These are phyloP conservation scores for Candida incommunis DNA, from an alignment of 805 yeast species.

Conservation along the genomic window DNA sequence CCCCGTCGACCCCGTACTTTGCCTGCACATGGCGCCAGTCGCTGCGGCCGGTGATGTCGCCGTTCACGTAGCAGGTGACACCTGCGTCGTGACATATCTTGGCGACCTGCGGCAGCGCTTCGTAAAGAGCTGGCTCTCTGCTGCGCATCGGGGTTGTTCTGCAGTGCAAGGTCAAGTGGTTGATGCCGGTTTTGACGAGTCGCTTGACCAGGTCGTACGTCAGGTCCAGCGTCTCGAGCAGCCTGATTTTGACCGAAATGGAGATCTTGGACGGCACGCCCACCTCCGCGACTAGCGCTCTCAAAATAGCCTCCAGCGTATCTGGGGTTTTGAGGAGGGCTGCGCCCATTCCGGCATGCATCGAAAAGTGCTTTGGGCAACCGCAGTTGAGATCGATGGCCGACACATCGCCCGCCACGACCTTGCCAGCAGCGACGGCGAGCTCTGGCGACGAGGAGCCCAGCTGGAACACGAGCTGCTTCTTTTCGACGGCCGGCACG, in stretches of 20 bases:
- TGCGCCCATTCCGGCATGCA: constrained; percentile 97
- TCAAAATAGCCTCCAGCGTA: constrained; percentile 51
- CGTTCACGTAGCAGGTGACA: constrained; percentile 71
- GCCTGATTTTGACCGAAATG: constrained; percentile 80
- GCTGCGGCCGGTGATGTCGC: constrained; percentile 42
- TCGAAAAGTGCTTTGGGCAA: constrained; percentile 90
- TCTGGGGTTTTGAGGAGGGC: constrained; percentile 79
- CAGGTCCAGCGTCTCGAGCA: constrained; percentile 48
- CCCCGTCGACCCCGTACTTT: constrained; percentile 52
- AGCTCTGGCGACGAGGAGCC: constrained; percentile 75
- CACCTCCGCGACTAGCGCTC: constrained; percentile 56
- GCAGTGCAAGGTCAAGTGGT: constrained; percentile 82
- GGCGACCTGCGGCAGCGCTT: constrained; percentile 47
- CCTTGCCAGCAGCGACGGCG: constrained; percentile 78
- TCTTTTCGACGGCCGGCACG: constrained; percentile 43
- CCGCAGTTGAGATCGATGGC: constrained; percentile 94
- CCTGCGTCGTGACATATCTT: constrained; percentile 44
- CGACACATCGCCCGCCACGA: constrained; percentile 73
- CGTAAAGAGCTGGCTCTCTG: constrained; percentile 66
- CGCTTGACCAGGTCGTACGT: constrained; percentile 45
- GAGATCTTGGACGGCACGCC: constrained; percentile 69
- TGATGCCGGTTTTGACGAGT: constrained; percentile 63
- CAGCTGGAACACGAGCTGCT: constrained; percentile 69
- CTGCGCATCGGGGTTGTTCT: constrained; percentile 76
- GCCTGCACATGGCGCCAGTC: constrained; percentile 42